Conservation (phyloP, 345 rosid genomes). For the Lepidium didymum region DNA sequence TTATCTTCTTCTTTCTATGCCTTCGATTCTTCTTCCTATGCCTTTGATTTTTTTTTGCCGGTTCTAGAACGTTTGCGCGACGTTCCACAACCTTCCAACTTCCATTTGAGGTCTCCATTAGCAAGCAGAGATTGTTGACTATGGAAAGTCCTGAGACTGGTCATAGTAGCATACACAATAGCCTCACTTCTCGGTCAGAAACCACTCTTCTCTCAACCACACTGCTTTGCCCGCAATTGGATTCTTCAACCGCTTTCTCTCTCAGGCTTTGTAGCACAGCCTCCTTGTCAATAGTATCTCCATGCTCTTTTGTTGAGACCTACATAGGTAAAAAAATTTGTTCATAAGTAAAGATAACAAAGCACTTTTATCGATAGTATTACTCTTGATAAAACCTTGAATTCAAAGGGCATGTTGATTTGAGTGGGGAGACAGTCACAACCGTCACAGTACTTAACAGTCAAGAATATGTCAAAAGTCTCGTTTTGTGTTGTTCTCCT, state of each 20-base stretch:
- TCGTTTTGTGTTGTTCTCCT: conserved; percentile 73
- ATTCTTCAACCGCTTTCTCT: conserved; percentile 48
- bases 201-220: conserved; percentile 35
- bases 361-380: conserved; percentile 7
- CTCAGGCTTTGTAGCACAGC: conserved; percentile 38
- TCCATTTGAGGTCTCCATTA: conserved; percentile 46
- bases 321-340: conserved; percentile 15
- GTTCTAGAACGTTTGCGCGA: conserved; percentile 51
- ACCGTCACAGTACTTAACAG: conserved; percentile 63
- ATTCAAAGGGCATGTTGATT: conserved; percentile 61
- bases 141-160: conserved; percentile 50
- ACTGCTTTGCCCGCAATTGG: conserved; percentile 45
- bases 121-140: conserved; percentile 29
- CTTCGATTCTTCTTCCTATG: conserved; percentile 24
- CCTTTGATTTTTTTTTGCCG: conserved; percentile 41
- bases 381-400: conserved; percentile 39
- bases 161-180: conserved; percentile 53
- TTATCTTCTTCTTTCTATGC: conserved; percentile 26
- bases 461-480: conserved; percentile 63
- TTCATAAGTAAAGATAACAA: not conserved
- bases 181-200: conserved; percentile 45
- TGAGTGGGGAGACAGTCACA: conserved; percentile 64
- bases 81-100: conserved; percentile 32
- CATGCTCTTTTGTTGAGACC: conserved; percentile 37
- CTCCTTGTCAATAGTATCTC: conserved; percentile 39